Evolutionary conservation across 2,329 filamentous ascomycete genomes (phyloP).

Genomic region (Cyphellophora europaea): DNA sequence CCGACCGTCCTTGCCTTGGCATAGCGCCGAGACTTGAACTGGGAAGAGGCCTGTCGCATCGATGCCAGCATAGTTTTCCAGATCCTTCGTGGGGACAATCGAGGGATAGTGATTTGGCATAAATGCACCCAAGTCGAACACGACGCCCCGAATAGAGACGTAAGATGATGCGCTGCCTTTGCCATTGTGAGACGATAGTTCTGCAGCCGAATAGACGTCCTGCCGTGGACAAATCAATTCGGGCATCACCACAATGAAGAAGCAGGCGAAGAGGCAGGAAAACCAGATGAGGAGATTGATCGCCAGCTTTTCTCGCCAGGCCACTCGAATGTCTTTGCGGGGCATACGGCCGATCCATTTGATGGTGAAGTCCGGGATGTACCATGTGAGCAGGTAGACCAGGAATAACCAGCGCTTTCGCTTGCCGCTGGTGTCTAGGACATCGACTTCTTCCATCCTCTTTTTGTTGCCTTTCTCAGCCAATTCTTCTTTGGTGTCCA

Average conservation of each 20-base stretch:
- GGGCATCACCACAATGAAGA: slow-evolving; percentile 87
- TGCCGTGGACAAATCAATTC: slow-evolving; percentile 83
- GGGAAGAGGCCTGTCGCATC: slow-evolving; percentile 90
- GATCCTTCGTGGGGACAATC: slow-evolving; percentile 48
- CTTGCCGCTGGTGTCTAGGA: slow-evolving; percentile 63
- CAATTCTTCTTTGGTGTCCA: slow-evolving; percentile 89
- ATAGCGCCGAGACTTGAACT: slow-evolving; percentile 86
- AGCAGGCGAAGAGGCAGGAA: slow-evolving; percentile 64
- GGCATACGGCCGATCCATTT: slow-evolving; percentile 71
- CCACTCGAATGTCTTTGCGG: slow-evolving; percentile 82
- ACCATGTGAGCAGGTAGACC: slow-evolving; percentile 77
- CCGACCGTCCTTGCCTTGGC: slow-evolving; percentile 61
- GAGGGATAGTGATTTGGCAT: slow-evolving; percentile 69
- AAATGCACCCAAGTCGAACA: slow-evolving; percentile 73
- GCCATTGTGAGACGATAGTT: slow-evolving; percentile 67
- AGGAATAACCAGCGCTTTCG: slow-evolving; percentile 86
- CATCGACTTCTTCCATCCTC: slow-evolving; percentile 82
- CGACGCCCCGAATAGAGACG: slow-evolving; percentile 75
- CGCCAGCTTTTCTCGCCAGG: slow-evolving; percentile 94
- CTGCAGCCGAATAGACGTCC: slow-evolving; percentile 70
- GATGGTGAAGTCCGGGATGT: slow-evolving; percentile 76
- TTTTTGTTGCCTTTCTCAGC: slow-evolving; percentile 91
- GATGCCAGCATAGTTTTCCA: slow-evolving; percentile 74
- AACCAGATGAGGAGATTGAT: slow-evolving; percentile 98
- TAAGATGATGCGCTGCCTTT: slow-evolving; percentile 56